Percentiles rank a stretch among this genome's conserved stretches.
Evolutionary conservation across 352 stramenopile genomes (phyloP).

Genomic region (Globisporangium cystogenes): DNA sequence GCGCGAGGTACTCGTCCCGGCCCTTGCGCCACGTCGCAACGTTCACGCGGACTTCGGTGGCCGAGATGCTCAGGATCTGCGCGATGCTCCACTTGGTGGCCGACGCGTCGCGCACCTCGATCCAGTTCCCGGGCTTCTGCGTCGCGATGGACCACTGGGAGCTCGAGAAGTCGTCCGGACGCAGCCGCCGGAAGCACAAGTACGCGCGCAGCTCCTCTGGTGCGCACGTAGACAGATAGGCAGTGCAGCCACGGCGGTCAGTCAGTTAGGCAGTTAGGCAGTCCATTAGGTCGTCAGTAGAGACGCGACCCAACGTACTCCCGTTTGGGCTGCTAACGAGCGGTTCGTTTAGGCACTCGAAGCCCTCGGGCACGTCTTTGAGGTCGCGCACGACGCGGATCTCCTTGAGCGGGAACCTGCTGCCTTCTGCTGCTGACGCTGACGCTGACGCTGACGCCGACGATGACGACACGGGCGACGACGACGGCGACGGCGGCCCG

Average conservation of each 20-base stretch:
- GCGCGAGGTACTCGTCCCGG: constrained; percentile 68
- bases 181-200: constrained; percentile 64
- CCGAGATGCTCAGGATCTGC: constrained; percentile 63
- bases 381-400: constrained; percentile 67
- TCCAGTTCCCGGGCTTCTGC: constrained; percentile 69
- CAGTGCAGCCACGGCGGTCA: too few species aligned
- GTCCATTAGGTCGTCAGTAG: too few species aligned
- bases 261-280: too few species aligned
- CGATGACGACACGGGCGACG: constrained; percentile 10
- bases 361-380: constrained; percentile 64
- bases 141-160: constrained; percentile 71
- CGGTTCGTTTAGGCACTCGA: constrained; percentile 43
- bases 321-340: constrained; percentile 33
- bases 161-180: constrained; percentile 49
- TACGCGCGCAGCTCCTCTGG: constrained; percentile 59
- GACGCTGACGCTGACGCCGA: neutral
- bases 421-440: neutral
- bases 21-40: constrained; percentile 63
- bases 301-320: constrained; percentile 20
- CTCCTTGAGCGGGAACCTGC: constrained; percentile 61
- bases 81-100: constrained; percentile 73
- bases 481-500: constrained; percentile 8
- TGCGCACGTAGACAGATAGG: too few species aligned
- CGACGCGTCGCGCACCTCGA: constrained; percentile 75
- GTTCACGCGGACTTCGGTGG: constrained; percentile 64